phyloP scores from a whole-genome alignment of 805 yeast genomes.

The Cyberlindnera maritima region DNA sequence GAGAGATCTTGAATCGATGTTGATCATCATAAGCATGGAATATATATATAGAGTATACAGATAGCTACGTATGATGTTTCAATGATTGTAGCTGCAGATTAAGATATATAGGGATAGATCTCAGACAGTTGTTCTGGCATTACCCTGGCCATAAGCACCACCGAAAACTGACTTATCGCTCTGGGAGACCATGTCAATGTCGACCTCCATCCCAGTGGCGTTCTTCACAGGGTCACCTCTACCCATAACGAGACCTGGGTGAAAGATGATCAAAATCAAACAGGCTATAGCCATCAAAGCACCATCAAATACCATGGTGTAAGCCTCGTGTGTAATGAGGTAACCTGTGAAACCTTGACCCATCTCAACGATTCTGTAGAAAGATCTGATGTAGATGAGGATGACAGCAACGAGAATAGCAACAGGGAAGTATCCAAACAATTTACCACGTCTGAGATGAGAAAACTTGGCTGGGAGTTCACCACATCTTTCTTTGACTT shows the following conservation, averaged over 20 bases:
- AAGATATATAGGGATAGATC: too few species aligned
- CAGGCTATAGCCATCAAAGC: not conserved
- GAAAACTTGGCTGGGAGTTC: not conserved
- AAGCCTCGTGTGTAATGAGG: not conserved
- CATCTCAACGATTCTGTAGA: slow-evolving; percentile 71
- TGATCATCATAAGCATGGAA: too few species aligned
- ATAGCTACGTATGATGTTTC: too few species aligned
- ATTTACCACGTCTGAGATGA: not conserved
- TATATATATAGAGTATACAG: too few species aligned
- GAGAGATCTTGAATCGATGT: too few species aligned
- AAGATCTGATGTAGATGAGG: slow-evolving; percentile 60
- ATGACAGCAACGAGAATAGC: slow-evolving; percentile 47
- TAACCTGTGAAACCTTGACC: slow-evolving; percentile 67
- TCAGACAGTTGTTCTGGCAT: too few species aligned
- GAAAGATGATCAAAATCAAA: not conserved
- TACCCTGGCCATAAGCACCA: too few species aligned
- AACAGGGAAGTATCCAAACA: slow-evolving; percentile 42
- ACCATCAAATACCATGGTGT: not conserved
- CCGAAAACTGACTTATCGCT: too few species aligned
- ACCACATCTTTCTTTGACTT: not conserved
- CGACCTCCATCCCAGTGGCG: not conserved
- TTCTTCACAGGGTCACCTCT: not conserved
- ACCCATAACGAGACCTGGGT: not conserved
- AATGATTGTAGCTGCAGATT: too few species aligned
- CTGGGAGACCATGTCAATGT: too few species aligned